Evolutionary conservation across 805 yeast genomes (phyloP).

Genomic region (Monosporozyma solicola): DNA sequence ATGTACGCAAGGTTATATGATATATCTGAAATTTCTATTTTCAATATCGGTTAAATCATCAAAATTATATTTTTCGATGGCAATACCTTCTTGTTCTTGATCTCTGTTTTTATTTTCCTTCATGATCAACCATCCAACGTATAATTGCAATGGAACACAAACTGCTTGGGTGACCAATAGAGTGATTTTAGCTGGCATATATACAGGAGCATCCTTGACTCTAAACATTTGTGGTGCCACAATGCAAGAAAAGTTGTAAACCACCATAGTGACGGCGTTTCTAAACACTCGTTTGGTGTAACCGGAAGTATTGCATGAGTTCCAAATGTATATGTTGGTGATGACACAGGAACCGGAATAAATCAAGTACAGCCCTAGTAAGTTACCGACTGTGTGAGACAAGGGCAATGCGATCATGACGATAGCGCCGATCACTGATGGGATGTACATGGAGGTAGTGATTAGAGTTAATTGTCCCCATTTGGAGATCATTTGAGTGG

Average conservation of each 20-base stretch:
- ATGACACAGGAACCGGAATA: conserved; percentile 51
- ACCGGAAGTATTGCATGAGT: conserved; percentile 53
- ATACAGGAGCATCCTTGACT: conserved; percentile 41
- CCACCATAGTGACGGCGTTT: conserved; percentile 47
- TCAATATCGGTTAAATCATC: conserved; percentile 52
- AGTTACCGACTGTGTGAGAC: conserved; percentile 36
- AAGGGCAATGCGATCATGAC: conserved; percentile 34
- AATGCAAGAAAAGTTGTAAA: conserved; percentile 50
- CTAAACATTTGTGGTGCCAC: conserved; percentile 59
- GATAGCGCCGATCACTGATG: conserved; percentile 43
- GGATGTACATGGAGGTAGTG: conserved; percentile 33
- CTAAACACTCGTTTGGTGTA: conserved; percentile 48
- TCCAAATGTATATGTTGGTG: conserved; percentile 53
- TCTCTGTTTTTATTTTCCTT: conserved; percentile 47
- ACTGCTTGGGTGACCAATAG: conserved; percentile 43
- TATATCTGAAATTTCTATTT: conserved; percentile 49
- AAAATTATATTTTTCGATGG: conserved; percentile 35
- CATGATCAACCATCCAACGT: conserved; percentile 36
- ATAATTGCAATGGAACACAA: conserved; percentile 35
- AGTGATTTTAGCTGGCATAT: conserved; percentile 49
- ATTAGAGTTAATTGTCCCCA: conserved; percentile 32
- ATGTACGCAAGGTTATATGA: conserved; percentile 26
- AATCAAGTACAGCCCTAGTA: conserved; percentile 41
- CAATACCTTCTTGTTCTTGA: conserved; percentile 26
- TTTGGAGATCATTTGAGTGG: conserved; percentile 32